These are phyloP conservation scores for Aspergillus sojae DNA, from an alignment of 2,329 filamentous ascomycete genomes.

Conservation along the genomic window DNA sequence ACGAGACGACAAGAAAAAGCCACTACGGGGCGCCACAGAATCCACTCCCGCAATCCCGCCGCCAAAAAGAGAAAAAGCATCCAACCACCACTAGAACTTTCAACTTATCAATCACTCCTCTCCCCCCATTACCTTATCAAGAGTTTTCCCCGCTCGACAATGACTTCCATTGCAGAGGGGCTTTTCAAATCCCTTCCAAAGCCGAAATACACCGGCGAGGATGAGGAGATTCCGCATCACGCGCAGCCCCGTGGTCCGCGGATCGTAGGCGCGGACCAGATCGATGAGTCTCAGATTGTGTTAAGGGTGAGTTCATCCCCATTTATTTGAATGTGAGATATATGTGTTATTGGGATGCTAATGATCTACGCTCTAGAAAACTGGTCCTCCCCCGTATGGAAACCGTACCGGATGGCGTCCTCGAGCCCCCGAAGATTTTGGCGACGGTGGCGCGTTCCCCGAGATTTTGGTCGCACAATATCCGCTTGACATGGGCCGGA, in stretches of 20 bases:
- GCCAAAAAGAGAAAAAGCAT: conserved; percentile 23
- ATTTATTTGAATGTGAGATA: neutral
- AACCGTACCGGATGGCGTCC: conserved; percentile 90
- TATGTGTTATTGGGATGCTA: neutral
- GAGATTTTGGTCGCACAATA: conserved; percentile 94
- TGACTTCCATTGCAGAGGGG: conserved; percentile 70
- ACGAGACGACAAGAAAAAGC: neutral
- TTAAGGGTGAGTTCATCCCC: conserved; percentile 60
- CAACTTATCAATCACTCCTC: conserved; percentile 17
- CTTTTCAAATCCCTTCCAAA: conserved; percentile 81
- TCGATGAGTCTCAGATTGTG: conserved; percentile 84
- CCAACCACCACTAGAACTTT: conserved; percentile 13
- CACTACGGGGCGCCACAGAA: conserved; percentile 1
- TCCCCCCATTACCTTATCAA: conserved; percentile 20
- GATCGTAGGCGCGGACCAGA: conserved; percentile 75
- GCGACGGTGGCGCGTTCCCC: conserved; percentile 93
- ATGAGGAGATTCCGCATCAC: conserved; percentile 75
- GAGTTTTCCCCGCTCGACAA: conserved; percentile 35
- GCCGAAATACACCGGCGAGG: conserved; percentile 86
- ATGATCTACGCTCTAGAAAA: conserved; percentile 55
- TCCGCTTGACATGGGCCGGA: conserved; percentile 90
- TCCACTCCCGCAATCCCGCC: conserved; percentile 17
- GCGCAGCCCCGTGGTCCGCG: conserved; percentile 77
- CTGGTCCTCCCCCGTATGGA: conserved; percentile 84
- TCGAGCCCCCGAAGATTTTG: conserved; percentile 85